A percentile compares a stretch with the other conserved stretches of the same genome.
Conservation (phyloP, 768 basidiomycete species). For the Tephrocybe sp. region DNA sequence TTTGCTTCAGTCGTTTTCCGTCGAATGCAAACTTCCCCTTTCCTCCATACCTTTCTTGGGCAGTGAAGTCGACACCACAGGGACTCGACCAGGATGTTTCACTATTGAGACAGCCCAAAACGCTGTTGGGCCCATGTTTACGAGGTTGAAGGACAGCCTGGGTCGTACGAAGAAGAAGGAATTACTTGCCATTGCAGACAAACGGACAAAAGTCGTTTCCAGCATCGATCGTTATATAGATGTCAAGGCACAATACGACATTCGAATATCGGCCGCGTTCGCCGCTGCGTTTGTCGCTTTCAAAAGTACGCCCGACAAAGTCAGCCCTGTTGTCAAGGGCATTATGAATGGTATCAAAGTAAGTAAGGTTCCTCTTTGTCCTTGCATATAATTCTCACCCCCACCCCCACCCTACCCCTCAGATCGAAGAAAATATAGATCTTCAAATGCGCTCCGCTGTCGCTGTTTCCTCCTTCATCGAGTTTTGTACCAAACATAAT, state of each 20-base stretch:
- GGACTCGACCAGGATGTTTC: conserved; percentile 65
- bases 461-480: conserved; percentile 85
- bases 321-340: conserved; percentile 94
- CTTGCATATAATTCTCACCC: conserved; percentile 3
- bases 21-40: conserved; percentile 85
- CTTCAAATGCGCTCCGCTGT: conserved; percentile 87
- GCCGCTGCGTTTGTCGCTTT: conserved; percentile 91
- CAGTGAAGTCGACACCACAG: conserved; percentile 73
- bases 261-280: conserved; percentile 85
- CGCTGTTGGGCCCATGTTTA: conserved; percentile 71
- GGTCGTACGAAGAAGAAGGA: conserved; percentile 80
- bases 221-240: conserved; percentile 81
- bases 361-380: conserved; percentile 13
- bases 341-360: conserved; percentile 99
- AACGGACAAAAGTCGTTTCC: conserved; percentile 62
- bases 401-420: not conserved
- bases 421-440: conserved; percentile 88
- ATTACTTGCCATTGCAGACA: conserved; percentile 71
- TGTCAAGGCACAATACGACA: conserved; percentile 83
- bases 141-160: conserved; percentile 70
- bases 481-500: conserved; percentile 73
- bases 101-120: conserved; percentile 75
- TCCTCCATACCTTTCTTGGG: conserved; percentile 80
- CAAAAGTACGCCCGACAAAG: conserved; percentile 83
- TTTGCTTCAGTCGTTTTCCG: conserved; percentile 78